phyloP scores from a whole-genome alignment of 805 yeast species.

The Kuraishia hungarica region DNA sequence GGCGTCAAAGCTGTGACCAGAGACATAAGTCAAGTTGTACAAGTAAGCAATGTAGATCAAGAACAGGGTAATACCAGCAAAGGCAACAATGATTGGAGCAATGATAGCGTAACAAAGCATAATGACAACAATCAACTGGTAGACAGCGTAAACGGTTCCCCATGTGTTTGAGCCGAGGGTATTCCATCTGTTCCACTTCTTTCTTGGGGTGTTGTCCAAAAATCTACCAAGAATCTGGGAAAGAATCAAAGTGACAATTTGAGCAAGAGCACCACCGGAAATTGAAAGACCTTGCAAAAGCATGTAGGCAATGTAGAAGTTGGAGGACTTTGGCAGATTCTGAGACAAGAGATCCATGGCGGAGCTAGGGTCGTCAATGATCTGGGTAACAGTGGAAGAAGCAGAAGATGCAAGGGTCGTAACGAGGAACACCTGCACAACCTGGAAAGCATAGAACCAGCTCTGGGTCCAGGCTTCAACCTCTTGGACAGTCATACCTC shows the following conservation, averaged over 20 bases:
- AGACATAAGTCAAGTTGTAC: slow-evolving; percentile 58
- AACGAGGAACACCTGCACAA: slow-evolving; percentile 63
- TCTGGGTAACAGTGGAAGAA: slow-evolving; percentile 55
- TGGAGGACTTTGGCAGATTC: slow-evolving; percentile 83
- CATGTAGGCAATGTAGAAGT: slow-evolving; percentile 81
- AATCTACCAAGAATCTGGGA: slow-evolving; percentile 62
- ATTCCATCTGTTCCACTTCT: slow-evolving; percentile 75
- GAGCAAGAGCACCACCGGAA: slow-evolving; percentile 71
- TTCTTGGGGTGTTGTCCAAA: slow-evolving; percentile 84
- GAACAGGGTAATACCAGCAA: slow-evolving; percentile 49
- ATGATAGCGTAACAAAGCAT: slow-evolving; percentile 71
- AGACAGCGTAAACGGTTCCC: slow-evolving; percentile 77
- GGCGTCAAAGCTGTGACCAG: slow-evolving; percentile 47
- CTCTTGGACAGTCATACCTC: slow-evolving; percentile 61
- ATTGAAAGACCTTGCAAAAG: slow-evolving; percentile 73
- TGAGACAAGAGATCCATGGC: slow-evolving; percentile 72
- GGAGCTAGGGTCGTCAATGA: slow-evolving; percentile 48
- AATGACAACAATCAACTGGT: slow-evolving; percentile 68
- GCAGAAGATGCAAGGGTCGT: slow-evolving; percentile 69
- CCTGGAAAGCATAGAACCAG: slow-evolving; percentile 76
- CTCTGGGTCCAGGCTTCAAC: slow-evolving; percentile 78
- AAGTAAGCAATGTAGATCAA: slow-evolving; percentile 53
- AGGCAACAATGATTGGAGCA: slow-evolving; percentile 63
- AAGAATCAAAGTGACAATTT: slow-evolving; percentile 63
- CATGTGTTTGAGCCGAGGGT: slow-evolving; percentile 60